phyloP scores from a whole-genome alignment of 148 eudicot genomes.

The Rhododendron henanense region DNA sequence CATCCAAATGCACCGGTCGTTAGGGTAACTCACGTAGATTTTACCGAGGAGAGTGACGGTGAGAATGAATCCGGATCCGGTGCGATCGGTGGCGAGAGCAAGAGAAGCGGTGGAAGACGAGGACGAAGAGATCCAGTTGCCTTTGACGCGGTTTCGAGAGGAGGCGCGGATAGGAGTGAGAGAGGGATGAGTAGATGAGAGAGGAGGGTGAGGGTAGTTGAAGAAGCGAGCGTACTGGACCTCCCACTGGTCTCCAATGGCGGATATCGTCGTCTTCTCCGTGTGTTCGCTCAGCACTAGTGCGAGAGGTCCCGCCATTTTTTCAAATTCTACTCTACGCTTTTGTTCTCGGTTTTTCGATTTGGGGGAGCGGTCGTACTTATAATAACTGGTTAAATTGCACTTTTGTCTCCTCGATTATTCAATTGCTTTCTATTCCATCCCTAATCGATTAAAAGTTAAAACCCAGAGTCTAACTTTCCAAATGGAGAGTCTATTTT shows the following conservation, averaged over 20 bases:
- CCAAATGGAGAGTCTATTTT: too few species aligned
- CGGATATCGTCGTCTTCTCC: conserved; percentile 8
- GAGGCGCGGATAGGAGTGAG: conserved; percentile 12
- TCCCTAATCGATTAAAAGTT: too few species aligned
- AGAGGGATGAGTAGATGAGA: conserved; percentile 8
- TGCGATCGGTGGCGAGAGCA: conserved; percentile 26
- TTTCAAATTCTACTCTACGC: background rate
- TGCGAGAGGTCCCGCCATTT: conserved; percentile 55
- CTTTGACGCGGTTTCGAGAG: conserved; percentile 12
- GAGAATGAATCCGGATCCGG: conserved; percentile 25
- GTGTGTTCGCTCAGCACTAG: background rate
- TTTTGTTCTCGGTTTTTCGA: too few species aligned
- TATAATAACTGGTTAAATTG: too few species aligned
- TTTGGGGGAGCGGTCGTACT: too few species aligned
- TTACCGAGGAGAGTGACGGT: conserved; percentile 31
- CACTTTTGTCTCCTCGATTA: too few species aligned
- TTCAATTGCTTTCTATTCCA: too few species aligned
- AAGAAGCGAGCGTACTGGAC: conserved; percentile 53
- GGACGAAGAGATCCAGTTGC: conserved; percentile 45
- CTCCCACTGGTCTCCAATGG: conserved; percentile 33
- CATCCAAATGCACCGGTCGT: background rate
- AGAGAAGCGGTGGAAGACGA: conserved; percentile 29
- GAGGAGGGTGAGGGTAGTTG: conserved; percentile 26
- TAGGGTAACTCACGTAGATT: conserved; percentile 32
- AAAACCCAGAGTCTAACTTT: too few species aligned